These are phyloP conservation scores for Chlamydomonas sp. DNA, from an alignment of 139 green algal species.

Conservation along the genomic window DNA sequence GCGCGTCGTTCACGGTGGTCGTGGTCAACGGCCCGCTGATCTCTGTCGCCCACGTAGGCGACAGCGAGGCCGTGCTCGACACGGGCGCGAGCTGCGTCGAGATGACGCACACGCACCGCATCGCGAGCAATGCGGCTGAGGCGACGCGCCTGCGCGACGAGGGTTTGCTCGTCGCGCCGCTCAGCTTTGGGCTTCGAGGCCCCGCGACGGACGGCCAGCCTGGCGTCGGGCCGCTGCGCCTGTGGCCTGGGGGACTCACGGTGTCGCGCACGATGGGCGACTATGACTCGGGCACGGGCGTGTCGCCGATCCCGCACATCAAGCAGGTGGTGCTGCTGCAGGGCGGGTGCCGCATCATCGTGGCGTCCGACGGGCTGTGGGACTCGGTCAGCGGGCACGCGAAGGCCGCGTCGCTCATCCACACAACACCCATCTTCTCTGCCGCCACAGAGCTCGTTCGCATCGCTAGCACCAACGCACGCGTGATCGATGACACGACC, in stretches of 20 bases:
- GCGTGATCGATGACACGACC: conserved; percentile 66
- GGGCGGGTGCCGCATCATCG: conserved; percentile 52
- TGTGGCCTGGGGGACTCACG: conserved; percentile 85
- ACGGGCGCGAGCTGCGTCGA: conserved; percentile 39
- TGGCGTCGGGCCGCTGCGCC: conserved; percentile 77
- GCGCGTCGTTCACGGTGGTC: conserved; percentile 41
- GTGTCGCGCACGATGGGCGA: conserved; percentile 80
- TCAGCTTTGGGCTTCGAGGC: conserved; percentile 51
- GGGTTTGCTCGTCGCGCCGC: conserved; percentile 51
- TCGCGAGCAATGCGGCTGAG: conserved; percentile 31
- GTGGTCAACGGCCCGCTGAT: conserved; percentile 64
- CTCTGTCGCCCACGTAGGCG: conserved; percentile 74
- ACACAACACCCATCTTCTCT: conserved; percentile 35
- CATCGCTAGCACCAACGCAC: conserved; percentile 14
- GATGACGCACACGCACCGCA: conserved; percentile 37
- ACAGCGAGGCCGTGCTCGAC: conserved; percentile 77
- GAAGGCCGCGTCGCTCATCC: conserved; percentile 36
- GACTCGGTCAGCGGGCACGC: conserved; percentile 61
- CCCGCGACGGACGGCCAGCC: conserved; percentile 44
- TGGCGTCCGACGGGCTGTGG: conserved; percentile 84
- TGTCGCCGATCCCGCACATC: conserved; percentile 78
- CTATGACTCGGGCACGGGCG: conserved; percentile 67
- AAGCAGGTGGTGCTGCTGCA: conserved; percentile 45
- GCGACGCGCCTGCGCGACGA: conserved; percentile 44
- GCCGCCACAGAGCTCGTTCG: conserved; percentile 22